Evolutionary conservation across 192 early-diverging fungal species (phyloP), one percentile per base, ranked within the genome.

Genomic region (Backusella circina): DNA sequence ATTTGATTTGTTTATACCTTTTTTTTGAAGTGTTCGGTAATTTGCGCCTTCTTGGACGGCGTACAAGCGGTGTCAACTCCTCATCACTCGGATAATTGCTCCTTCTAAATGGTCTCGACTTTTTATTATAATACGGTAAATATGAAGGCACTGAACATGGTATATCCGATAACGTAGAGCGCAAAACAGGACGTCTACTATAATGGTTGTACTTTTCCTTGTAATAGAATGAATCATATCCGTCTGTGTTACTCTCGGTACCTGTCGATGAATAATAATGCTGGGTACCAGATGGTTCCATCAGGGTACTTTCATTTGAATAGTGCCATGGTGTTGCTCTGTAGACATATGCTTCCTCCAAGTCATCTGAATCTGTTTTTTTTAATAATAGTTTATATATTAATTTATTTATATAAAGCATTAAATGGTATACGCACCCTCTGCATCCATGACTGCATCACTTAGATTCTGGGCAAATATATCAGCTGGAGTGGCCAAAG

Each of bases 391-490:
- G 36, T 37, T 57, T 38, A 36, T 65, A 12, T 65, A 51, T 33
- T 69, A 33, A 16, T 28, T 51, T n/a, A 74, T 30, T 51, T 13
- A 39, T n/a, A 65, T 31, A 23, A n/a, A n/a, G n/a, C n/a, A n/a
- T n/a, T 12, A 26, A 64, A 64, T 16, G 51, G 51, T 23, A n/a
- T n/a, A 35, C 31, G 3, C 73, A 77, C 80, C 80, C 33, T 81
- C 76, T 21, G 75, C 80, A 70, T 81, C 80, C 35, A 81, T 36
- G 7, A 81, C 80, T 33, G 80, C 80, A 74, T 77, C 70, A 75
- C 75, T 77, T 33, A 81, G 32, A 36, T 77, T 81, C 12, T 76
- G 75, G 2, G 80, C 80, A 68, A 81, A 81, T n/a, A 81, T 81
- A 47, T 81, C 76, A 51, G 80, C 71, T n/a, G 80, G 80, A 0